phyloP scores from a whole-genome alignment of 176 grass and related monocot species.

The Carex pumila region DNA sequence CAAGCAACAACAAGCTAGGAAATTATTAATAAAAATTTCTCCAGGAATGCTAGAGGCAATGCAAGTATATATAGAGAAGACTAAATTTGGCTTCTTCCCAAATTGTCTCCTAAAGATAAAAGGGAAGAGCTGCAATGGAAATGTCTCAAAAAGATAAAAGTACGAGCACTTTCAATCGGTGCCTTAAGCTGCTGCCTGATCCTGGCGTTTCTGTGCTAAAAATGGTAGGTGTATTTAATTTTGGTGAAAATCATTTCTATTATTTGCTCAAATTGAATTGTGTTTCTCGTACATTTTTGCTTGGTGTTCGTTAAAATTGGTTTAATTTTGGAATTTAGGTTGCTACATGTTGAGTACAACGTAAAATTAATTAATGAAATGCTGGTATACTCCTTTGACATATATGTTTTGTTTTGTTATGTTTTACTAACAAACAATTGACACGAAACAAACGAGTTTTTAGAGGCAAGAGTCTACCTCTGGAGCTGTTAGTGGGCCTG shows the following conservation, averaged over 20 bases:
- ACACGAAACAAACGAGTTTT: too few relatives aligned
- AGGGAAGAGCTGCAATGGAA: neutral
- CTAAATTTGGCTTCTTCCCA: neutral
- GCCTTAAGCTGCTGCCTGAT: neutral
- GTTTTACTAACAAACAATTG: too few relatives aligned
- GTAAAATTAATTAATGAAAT: neutral
- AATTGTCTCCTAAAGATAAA: neutral
- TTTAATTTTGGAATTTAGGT: neutral
- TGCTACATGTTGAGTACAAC: neutral
- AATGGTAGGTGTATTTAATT: neutral
- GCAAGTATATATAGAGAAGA: neutral
- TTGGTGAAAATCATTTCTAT: neutral
- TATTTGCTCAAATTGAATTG: neutral
- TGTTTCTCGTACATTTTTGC: neutral
- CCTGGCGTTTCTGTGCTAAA: neutral
- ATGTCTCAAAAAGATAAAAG: neutral
- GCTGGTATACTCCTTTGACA: neutral
- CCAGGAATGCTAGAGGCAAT: neutral
- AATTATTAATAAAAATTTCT: neutral
- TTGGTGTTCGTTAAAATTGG: neutral
- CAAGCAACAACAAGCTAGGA: neutral
- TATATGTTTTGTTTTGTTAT: neutral
- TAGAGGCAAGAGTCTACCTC: too few relatives aligned
- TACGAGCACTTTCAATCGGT: neutral
- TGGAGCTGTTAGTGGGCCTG: too few relatives aligned